Percentiles rank a stretch among this genome's conserved stretches.
Conservation (phyloP, 2,329 filamentous ascomycete species). For the Verticillium isaacii region DNA sequence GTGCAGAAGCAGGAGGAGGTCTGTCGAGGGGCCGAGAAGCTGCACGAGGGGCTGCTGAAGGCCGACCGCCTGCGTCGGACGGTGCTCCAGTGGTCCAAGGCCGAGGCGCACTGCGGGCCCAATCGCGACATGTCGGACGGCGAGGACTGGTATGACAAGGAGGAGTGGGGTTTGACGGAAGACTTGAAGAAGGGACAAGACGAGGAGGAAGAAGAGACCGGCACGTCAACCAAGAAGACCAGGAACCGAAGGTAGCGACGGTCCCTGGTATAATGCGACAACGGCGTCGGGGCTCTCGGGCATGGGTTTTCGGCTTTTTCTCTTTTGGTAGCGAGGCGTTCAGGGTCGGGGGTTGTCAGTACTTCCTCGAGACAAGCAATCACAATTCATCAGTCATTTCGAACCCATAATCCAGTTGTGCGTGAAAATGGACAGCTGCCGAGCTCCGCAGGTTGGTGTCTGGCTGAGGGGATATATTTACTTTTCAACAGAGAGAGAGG, state of each 20-base stretch:
- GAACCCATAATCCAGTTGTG: neutral
- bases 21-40: slow-evolving; percentile 61
- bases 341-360: neutral
- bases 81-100: slow-evolving; percentile 71
- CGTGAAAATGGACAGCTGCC: neutral
- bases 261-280: neutral
- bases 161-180: slow-evolving; percentile 71
- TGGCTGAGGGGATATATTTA: too few species aligned
- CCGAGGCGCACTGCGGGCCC: slow-evolving; percentile 65
- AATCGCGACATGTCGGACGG: slow-evolving; percentile 78
- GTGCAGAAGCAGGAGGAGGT: slow-evolving; percentile 86
- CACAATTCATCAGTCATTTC: neutral
- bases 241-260: slow-evolving; percentile 43
- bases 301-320: neutral
- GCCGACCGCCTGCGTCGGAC: slow-evolving; percentile 68
- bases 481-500: too few species aligned
- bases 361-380: neutral
- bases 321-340: slow-evolving; percentile 1
- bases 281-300: neutral
- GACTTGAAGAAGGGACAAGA: slow-evolving; percentile 78
- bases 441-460: too few species aligned
- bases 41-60: slow-evolving; percentile 67
- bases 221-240: slow-evolving; percentile 53
- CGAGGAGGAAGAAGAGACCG: slow-evolving; percentile 72
- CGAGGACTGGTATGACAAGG: slow-evolving; percentile 84